A percentile compares a stretch with the other conserved stretches of the same genome.
phyloP scores from a whole-genome alignment of 306 rosid genomes.

The Sesbania bispinosa region DNA sequence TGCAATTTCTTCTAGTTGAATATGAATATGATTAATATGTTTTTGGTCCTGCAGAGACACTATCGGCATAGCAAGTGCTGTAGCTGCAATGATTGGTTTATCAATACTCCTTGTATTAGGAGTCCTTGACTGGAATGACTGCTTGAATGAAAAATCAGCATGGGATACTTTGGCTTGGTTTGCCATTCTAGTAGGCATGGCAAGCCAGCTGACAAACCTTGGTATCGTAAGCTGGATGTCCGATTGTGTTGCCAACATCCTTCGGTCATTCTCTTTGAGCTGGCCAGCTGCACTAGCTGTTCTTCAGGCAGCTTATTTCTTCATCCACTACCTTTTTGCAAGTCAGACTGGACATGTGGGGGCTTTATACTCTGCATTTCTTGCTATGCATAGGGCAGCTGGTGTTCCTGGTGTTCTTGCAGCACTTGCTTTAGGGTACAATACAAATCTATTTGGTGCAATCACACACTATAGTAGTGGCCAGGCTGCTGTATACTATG shows the following conservation, averaged over 20 bases:
- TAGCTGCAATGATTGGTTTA: slow-evolving; percentile 92
- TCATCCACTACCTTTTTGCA: slow-evolving; percentile 93
- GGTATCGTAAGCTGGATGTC: slow-evolving; percentile 93
- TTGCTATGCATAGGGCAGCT: slow-evolving; percentile 93
- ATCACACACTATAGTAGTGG: slow-evolving; percentile 94
- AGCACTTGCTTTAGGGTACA: slow-evolving; percentile 79
- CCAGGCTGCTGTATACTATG: slow-evolving; percentile 94
- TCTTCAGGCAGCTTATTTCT: slow-evolving; percentile 87
- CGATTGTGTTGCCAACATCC: slow-evolving; percentile 52
- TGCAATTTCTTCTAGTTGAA: background rate
- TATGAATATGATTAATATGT: slow-evolving; percentile 2
- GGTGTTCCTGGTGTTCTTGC: slow-evolving; percentile 82
- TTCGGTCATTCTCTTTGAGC: slow-evolving; percentile 63
- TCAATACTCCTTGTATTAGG: slow-evolving; percentile 77
- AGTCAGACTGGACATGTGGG: slow-evolving; percentile 98
- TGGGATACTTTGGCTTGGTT: slow-evolving; percentile 99
- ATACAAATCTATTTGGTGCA: slow-evolving; percentile 90
- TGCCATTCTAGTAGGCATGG: slow-evolving; percentile 92
- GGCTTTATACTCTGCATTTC: slow-evolving; percentile 87
- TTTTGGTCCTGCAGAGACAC: slow-evolving; percentile 56
- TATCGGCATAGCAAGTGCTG: slow-evolving; percentile 73
- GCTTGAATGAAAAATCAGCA: slow-evolving; percentile 83
- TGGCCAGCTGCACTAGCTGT: slow-evolving; percentile 81
- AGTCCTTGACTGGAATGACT: slow-evolving; percentile 91
- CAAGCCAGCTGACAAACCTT: slow-evolving; percentile 81